Evolutionary conservation across 768 basidiomycete species (phyloP).

Genomic region (Mycena galericulata): DNA sequence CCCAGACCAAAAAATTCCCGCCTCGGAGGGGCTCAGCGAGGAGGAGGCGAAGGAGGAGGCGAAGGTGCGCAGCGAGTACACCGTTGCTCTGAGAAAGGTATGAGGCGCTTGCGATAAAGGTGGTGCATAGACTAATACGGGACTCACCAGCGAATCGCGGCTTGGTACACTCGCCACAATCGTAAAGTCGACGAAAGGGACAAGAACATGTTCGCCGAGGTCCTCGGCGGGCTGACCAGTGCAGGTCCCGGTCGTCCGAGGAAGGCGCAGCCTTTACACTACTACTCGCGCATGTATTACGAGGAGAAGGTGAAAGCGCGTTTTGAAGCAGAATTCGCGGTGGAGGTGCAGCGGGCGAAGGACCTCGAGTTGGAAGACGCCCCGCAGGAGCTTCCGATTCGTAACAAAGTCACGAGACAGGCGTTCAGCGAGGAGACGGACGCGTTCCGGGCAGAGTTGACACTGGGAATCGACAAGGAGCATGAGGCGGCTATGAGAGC

Average conservation of each 20-base stretch:
- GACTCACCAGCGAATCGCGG: background rate
- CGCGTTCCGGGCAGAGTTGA: background rate
- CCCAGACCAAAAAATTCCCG: background rate
- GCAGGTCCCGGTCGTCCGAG: background rate
- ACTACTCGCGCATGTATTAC: background rate
- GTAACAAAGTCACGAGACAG: background rate
- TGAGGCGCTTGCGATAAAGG: no score
- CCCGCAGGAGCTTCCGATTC: background rate
- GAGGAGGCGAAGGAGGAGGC: background rate
- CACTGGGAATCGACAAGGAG: background rate
- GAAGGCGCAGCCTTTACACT: background rate
- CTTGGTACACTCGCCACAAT: background rate
- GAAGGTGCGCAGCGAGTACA: background rate
- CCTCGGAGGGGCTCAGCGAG: background rate
- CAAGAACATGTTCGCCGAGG: background rate
- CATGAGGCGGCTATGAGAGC: background rate
- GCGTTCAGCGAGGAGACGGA: no score
- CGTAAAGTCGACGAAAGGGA: background rate
- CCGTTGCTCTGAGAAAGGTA: background rate
- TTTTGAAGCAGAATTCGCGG: background rate
- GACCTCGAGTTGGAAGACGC: background rate
- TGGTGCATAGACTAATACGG: background rate
- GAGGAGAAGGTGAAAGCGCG: background rate
- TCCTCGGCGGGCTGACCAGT: background rate
- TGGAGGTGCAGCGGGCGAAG: background rate